Evolutionary conservation across 2,329 filamentous ascomycete genomes (phyloP), one percentile per base, ranked within the genome.

Genomic region (Clonostachys chloroleuca): DNA sequence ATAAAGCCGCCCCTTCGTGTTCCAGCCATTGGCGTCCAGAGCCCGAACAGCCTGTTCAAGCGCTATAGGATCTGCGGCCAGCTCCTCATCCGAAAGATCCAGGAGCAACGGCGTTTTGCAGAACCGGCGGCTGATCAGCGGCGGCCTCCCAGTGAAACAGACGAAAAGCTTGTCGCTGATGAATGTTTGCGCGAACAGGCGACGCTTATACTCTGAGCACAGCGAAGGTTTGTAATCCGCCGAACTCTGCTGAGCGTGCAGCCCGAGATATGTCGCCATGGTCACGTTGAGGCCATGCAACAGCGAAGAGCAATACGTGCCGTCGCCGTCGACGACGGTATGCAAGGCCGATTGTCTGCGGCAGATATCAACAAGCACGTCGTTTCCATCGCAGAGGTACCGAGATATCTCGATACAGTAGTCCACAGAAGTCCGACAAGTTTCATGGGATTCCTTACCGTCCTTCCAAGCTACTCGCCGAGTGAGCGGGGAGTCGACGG

Each of bases 101-200:
- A 83, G 61, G 0, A 80, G 79, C 3, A 74, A 56, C 13, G 78
- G 75, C 2, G 78, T 70, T 7, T 70, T 70, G 43, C 72, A 76
- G 54, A 81, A 83, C 2, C 76, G 70, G 33, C 77, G 69, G 12
- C 70, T 69, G 6, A 81, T 56, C 3, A 74, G 58, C 0, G 80
- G 80, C 1, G 80, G 81, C 1, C 78, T 63, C 0, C 80, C 80
- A 1, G 73, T 71, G 42, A 81, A 80, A 0, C 74, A 68, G 0
- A 75, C 70, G 1, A 67, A 61, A 9, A 69, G 69, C 40, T 81
- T 80, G 54, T 83, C 79, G 9, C 70, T 54, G 34, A 58, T 63
- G 47, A 70, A 74, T 17, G 72, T 51, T 2, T 62, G 54, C 0
- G 59, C 59, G 6, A 69, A 66, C 4, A 73, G 43, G 33, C 57